Evolutionary conservation across 1,284 basidiomycete genomes (phyloP).

Genomic region (Tylopilus sp.): DNA sequence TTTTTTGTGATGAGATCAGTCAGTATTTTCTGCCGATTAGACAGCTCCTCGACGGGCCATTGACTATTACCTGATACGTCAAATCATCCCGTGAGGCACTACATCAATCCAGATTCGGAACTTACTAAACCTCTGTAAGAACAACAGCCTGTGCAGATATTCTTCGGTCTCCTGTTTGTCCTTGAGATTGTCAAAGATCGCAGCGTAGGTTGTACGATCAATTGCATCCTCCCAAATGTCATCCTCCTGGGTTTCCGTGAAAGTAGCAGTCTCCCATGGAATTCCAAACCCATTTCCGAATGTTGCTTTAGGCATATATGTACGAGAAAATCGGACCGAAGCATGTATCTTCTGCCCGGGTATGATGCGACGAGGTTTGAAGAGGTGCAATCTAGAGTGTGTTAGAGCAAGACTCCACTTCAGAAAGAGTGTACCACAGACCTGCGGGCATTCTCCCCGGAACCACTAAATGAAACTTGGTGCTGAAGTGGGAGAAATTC

Average conservation of each 20-base stretch:
- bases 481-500: conserved; percentile 35
- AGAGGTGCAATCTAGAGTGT: conserved; percentile 15
- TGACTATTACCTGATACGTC: conserved; percentile 10
- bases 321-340: conserved; percentile 24
- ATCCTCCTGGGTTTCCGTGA: conserved; percentile 20
- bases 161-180: too few species aligned
- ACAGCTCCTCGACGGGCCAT: conserved; percentile 3
- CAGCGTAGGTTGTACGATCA: too few species aligned
- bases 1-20: conserved; percentile 18
- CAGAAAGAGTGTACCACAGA: too few species aligned
- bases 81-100: too few species aligned
- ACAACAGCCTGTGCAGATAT: conserved; percentile 22
- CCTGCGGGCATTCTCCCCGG: conserved; percentile 9
- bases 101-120: neutral
- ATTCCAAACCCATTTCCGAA: conserved; percentile 23
- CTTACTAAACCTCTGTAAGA: conserved; percentile 24
- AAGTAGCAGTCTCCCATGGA: conserved; percentile 21
- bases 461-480: conserved; percentile 23
- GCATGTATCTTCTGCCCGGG: conserved; percentile 34
- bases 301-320: conserved; percentile 21
- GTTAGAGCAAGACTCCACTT: too few species aligned
- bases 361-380: conserved; percentile 25
- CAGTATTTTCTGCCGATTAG: conserved; percentile 10
- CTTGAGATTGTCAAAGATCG: conserved; percentile 5
- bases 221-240: conserved; percentile 23